Percentiles rank a stretch among this genome's conserved stretches.
Conservation (phyloP, 2,329 filamentous ascomycete species). For the Trichophyton schoenleinii region DNA sequence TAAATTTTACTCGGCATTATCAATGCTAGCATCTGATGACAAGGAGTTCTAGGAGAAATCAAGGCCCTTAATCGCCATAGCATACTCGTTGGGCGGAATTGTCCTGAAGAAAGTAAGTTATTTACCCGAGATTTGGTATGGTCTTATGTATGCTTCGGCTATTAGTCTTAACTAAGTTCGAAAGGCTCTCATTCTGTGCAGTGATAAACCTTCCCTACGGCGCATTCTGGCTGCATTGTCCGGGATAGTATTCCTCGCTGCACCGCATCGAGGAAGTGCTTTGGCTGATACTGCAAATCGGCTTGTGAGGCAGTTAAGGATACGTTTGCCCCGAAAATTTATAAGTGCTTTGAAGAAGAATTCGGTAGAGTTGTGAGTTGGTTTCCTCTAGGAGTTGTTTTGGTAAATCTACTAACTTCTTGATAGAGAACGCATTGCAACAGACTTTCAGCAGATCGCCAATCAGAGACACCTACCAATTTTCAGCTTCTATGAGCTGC, state of each 20-base stretch:
- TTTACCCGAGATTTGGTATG: too few species aligned
- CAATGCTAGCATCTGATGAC: not conserved
- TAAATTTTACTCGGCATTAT: not conserved
- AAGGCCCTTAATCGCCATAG: constrained; percentile 2
- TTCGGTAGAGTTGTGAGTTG: not conserved
- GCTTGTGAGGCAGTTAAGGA: not conserved
- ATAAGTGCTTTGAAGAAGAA: not conserved
- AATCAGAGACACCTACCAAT: not conserved
- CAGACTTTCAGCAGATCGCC: not conserved
- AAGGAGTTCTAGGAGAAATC: not conserved
- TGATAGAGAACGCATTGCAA: not conserved
- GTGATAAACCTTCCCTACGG: constrained; percentile 1
- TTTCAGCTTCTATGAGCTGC: not conserved
- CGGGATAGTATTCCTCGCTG: constrained; percentile 4
- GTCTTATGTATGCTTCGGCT: not conserved
- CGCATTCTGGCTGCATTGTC: not conserved
- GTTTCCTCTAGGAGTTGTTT: not conserved
- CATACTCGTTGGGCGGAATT: constrained; percentile 4
- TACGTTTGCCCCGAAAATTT: not conserved
- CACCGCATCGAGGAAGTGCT: constrained; percentile 2
- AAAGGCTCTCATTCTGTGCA: constrained; percentile 1
- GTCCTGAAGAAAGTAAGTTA: constrained; percentile 3
- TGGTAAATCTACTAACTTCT: not conserved
- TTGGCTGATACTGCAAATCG: not conserved
- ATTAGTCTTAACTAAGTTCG: not conserved